Percentiles rank a stretch among this genome's conserved stretches.
phyloP scores from a whole-genome alignment of 495 filamentous ascomycete genomes.

The Hypomontagnella submonticulosa region DNA sequence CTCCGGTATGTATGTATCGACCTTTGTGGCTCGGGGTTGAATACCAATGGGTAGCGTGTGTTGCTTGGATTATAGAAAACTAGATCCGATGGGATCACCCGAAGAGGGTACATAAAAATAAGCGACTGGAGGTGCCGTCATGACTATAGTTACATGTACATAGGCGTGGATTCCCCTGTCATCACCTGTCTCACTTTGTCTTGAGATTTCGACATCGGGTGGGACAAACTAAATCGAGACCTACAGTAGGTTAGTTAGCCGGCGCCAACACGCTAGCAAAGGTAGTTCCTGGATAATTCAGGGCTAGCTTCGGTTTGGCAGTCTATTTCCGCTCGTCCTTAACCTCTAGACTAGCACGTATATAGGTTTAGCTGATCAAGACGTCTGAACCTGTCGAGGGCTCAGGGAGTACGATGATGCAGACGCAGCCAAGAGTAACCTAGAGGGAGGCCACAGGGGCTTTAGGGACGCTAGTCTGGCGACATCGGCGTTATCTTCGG shows the following conservation, averaged over 20 bases:
- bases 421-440: constrained; percentile 31
- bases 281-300: constrained; percentile 13
- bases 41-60: constrained; percentile 24
- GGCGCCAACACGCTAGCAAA: constrained; percentile 19
- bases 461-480: constrained; percentile 38
- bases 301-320: constrained; percentile 19
- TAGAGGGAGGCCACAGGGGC: constrained; percentile 7
- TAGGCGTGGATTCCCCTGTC: constrained; percentile 1
- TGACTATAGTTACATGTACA: neutral
- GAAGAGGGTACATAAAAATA: constrained; percentile 9
- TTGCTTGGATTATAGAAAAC: constrained; percentile 4
- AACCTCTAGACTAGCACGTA: constrained; percentile 9
- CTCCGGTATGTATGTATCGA: neutral
- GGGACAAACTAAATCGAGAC: constrained; percentile 3
- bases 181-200: constrained; percentile 20
- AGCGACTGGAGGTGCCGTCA: neutral
- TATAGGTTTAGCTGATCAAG: constrained; percentile 15
- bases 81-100: constrained; percentile 22
- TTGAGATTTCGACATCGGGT: constrained; percentile 3
- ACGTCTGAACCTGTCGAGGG: constrained; percentile 10
- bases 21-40: constrained; percentile 14
- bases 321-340: constrained; percentile 8
- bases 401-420: constrained; percentile 19
- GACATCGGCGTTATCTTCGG: constrained; percentile 62
- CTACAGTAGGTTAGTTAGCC: constrained; percentile 12